Conservation (phyloP, 2,329 filamentous ascomycete genomes). For the Aspergillus arachidicola region DNA sequence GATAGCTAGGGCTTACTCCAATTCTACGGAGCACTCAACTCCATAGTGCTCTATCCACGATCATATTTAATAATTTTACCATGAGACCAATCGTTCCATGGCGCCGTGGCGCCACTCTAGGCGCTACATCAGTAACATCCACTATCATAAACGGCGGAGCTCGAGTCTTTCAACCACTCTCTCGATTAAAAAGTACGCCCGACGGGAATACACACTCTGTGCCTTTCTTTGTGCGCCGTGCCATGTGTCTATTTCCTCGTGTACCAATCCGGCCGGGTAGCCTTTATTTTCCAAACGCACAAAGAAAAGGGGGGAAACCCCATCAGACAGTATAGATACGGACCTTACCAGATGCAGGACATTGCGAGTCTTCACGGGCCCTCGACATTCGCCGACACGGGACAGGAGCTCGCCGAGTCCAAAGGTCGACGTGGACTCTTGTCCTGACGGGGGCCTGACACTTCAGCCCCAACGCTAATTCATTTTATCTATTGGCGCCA, state of each 20-base stretch:
- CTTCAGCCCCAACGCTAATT: neutral
- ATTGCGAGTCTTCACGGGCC: neutral
- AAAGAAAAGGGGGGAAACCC: neutral
- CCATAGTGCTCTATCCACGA: neutral
- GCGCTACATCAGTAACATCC: neutral
- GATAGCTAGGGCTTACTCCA: conserved; percentile 1
- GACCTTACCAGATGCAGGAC: neutral
- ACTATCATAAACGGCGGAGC: neutral
- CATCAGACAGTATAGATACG: neutral
- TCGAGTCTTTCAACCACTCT: neutral
- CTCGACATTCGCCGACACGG: neutral
- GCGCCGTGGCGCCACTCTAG: neutral
- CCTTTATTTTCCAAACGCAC: neutral
- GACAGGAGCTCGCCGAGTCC: neutral
- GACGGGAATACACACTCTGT: neutral
- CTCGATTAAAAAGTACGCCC: neutral
- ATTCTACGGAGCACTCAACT: neutral
- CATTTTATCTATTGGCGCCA: neutral
- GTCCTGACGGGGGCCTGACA: neutral
- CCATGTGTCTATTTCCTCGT: neutral
- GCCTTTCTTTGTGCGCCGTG: neutral
- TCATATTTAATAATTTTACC: neutral
- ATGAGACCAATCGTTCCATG: neutral
- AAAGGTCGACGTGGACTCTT: neutral
- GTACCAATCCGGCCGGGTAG: neutral